Conservation (phyloP, 768 basidiomycete genomes). For the Hericium rajendrae region DNA sequence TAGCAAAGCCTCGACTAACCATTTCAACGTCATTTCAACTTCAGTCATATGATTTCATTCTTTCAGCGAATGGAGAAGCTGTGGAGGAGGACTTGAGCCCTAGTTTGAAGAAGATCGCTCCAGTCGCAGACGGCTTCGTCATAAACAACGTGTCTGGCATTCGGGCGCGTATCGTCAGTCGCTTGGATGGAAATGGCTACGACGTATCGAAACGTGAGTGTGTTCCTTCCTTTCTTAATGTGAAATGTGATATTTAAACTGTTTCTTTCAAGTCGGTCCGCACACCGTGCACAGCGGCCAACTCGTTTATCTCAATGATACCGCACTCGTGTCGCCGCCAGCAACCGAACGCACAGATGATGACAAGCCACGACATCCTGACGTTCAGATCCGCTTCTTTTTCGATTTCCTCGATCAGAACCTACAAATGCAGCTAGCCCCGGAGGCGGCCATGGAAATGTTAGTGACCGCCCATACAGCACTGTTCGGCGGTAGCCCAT, state of each 20-base stretch:
- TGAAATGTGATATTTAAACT: neutral
- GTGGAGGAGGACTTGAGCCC: slow-evolving; percentile 66
- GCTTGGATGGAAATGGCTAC: slow-evolving; percentile 78
- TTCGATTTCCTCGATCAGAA: slow-evolving; percentile 41
- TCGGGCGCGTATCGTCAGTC: slow-evolving; percentile 64
- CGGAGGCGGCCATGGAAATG: slow-evolving; percentile 34
- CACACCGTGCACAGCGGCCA: slow-evolving; percentile 75
- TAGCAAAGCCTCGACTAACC: neutral
- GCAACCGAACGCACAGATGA: slow-evolving; percentile 13
- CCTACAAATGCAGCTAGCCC: slow-evolving; percentile 28
- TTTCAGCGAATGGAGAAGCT: slow-evolving; percentile 47
- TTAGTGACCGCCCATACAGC: slow-evolving; percentile 53
- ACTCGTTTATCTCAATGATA: slow-evolving; percentile 71
- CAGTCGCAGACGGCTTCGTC: slow-evolving; percentile 60
- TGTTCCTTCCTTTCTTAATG: neutral
- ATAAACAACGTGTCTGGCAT: slow-evolving; percentile 74
- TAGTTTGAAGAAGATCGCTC: slow-evolving; percentile 50
- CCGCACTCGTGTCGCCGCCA: slow-evolving; percentile 30
- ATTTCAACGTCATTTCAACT: neutral
- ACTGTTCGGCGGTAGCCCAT: slow-evolving; percentile 60
- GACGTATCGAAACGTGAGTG: slow-evolving; percentile 73
- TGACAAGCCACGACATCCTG: slow-evolving; percentile 24
- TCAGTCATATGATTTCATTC: slow-evolving; percentile 76
- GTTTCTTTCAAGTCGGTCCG: slow-evolving; percentile 54
- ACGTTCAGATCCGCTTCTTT: slow-evolving; percentile 53